phyloP scores from a whole-genome alignment of 2,329 filamentous ascomycete species.

The Juglanconis juglandina region DNA sequence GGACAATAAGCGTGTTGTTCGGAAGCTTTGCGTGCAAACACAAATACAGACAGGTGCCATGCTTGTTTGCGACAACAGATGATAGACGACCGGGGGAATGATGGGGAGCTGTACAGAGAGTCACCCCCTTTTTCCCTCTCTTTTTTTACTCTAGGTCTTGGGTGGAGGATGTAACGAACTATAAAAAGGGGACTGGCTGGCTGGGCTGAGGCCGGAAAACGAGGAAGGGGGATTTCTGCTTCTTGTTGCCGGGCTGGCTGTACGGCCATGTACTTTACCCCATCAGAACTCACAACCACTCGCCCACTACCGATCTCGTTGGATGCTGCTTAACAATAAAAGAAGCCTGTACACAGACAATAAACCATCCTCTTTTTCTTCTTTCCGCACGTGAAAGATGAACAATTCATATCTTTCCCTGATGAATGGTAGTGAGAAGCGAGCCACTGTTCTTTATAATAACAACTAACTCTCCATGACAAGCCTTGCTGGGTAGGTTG shows the following conservation, averaged over 20 bases:
- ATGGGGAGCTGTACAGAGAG: neutral
- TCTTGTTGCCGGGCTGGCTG: neutral
- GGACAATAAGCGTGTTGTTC: neutral
- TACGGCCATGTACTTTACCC: constrained; percentile 16
- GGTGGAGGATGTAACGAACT: neutral
- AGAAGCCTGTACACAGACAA: neutral
- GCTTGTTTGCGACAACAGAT: constrained; percentile 8
- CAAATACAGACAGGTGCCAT: neutral
- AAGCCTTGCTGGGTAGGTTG: too few relatives aligned
- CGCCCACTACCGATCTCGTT: neutral
- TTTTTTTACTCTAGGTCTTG: neutral
- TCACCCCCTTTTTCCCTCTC: neutral
- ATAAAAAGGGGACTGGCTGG: neutral
- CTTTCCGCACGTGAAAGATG: neutral
- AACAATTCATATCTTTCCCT: neutral
- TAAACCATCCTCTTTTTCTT: neutral
- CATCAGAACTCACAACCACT: constrained; percentile 2
- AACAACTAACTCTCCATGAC: too few relatives aligned
- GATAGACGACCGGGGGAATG: constrained; percentile 3
- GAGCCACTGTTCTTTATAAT: too few relatives aligned
- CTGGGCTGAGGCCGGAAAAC: neutral
- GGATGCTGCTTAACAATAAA: neutral
- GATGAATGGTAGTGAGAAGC: neutral
- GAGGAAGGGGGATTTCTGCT: neutral
- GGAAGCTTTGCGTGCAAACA: neutral